These are phyloP conservation scores for Auricularia sp. DNA, from an alignment of 768 basidiomycete species.

Conservation along the genomic window DNA sequence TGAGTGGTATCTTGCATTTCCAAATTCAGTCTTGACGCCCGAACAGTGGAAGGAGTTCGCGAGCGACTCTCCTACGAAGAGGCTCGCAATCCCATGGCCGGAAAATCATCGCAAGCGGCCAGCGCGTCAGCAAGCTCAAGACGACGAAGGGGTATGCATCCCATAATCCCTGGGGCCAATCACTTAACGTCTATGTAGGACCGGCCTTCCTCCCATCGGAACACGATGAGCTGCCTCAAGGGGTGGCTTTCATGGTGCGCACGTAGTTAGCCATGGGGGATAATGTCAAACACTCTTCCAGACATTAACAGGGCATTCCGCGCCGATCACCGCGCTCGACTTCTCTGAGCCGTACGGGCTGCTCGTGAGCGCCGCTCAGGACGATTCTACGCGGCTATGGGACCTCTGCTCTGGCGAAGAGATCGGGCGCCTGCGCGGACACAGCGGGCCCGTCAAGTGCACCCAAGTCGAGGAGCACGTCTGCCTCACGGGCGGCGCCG, in stretches of 20 bases:
- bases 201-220: slow-evolving; percentile 96
- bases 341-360: slow-evolving; percentile 96
- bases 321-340: slow-evolving; percentile 81
- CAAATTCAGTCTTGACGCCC: background rate
- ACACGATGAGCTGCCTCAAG: slow-evolving; percentile 88
- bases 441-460: slow-evolving; percentile 73
- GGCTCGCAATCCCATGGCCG: slow-evolving; percentile 23
- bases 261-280: background rate
- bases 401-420: slow-evolving; percentile 86
- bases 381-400: slow-evolving; percentile 85
- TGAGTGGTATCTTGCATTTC: slow-evolving; percentile 32
- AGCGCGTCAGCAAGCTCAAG: slow-evolving; percentile 51
- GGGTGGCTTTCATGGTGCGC: slow-evolving; percentile 91
- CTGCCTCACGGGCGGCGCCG: slow-evolving; percentile 84
- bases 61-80: slow-evolving; percentile 74
- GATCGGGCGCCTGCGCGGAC: slow-evolving; percentile 76
- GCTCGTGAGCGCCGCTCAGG: slow-evolving; percentile 80
- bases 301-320: slow-evolving; percentile 74
- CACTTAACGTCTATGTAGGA: slow-evolving; percentile 33
- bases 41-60: slow-evolving; percentile 78
- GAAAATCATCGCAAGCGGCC: slow-evolving; percentile 18
- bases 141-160: slow-evolving; percentile 48
- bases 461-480: slow-evolving; percentile 88
- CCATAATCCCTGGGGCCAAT: background rate
- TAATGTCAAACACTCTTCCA: slow-evolving; percentile 20